Evolutionary conservation across 176 grass and related monocot genomes (phyloP).

Genomic region (Bolboschoenus planiculmis): DNA sequence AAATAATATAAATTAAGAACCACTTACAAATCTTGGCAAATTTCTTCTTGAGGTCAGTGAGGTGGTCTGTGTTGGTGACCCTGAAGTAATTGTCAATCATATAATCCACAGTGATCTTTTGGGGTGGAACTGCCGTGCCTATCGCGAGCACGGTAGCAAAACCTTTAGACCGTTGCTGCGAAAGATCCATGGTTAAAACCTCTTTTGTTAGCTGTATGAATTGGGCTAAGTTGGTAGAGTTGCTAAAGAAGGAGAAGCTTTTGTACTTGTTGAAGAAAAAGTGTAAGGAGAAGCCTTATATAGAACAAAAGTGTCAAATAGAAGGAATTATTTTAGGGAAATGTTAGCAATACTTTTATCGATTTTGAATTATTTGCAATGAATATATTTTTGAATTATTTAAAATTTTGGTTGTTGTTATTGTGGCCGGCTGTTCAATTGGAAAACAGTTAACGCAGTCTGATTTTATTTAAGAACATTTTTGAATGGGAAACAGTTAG

Average conservation of each 20-base stretch:
- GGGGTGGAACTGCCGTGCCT: background rate
- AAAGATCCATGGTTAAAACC: background rate
- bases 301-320: background rate
- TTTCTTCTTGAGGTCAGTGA: slow-evolving; percentile 13
- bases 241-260: background rate
- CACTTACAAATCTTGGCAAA: slow-evolving; percentile 12
- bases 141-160: slow-evolving; percentile 1
- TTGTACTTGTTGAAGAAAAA: background rate
- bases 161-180: slow-evolving; percentile 2
- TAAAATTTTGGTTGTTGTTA: background rate
- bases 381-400: slow-evolving; percentile 6
- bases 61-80: slow-evolving; percentile 2
- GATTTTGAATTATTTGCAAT: too few species aligned
- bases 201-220: background rate
- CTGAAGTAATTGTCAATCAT: slow-evolving; percentile 6
- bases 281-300: background rate
- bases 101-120: background rate
- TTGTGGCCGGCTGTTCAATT: background rate
- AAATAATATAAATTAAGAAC: background rate
- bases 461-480: background rate
- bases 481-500: background rate
- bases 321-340: background rate
- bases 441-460: background rate
- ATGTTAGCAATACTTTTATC: too few species aligned
- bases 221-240: background rate